phyloP scores from a whole-genome alignment of 139 green algal genomes.

The Chlorella vulgaris region DNA sequence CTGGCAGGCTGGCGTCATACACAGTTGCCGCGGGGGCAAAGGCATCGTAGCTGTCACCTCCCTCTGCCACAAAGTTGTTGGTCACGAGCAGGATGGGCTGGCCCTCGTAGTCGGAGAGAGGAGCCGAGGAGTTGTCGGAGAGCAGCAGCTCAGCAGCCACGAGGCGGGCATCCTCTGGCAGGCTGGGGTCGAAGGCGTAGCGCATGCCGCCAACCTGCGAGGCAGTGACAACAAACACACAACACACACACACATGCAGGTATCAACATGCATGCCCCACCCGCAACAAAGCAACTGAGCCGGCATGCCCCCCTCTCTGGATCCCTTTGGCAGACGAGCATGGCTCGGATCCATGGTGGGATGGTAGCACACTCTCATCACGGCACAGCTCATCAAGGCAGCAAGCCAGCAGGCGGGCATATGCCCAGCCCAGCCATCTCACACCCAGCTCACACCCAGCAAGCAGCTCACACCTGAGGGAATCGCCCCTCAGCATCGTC shows the following conservation, averaged over 20 bases:
- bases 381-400: not conserved
- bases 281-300: too few species aligned
- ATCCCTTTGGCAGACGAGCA: too few species aligned
- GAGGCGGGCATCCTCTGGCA: not conserved
- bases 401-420: not conserved
- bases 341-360: too few species aligned
- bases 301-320: too few species aligned
- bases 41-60: conserved; percentile 2
- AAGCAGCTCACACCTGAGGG: not conserved
- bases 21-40: not conserved
- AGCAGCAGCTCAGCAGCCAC: conserved; percentile 2
- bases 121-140: not conserved
- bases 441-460: not conserved
- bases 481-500: not conserved
- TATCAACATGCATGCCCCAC: too few species aligned
- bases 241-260: too few species aligned
- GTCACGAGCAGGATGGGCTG: not conserved
- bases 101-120: not conserved
- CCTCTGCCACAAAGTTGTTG: not conserved
- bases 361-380: too few species aligned
- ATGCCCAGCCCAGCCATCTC: too few species aligned
- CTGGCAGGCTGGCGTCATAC: not conserved
- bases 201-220: conserved; percentile 20
- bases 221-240: not conserved
- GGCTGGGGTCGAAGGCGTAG: conserved; percentile 3